Evolutionary conservation across 1,284 basidiomycete genomes (phyloP).

Genomic region (Agroathelia rolfsii): DNA sequence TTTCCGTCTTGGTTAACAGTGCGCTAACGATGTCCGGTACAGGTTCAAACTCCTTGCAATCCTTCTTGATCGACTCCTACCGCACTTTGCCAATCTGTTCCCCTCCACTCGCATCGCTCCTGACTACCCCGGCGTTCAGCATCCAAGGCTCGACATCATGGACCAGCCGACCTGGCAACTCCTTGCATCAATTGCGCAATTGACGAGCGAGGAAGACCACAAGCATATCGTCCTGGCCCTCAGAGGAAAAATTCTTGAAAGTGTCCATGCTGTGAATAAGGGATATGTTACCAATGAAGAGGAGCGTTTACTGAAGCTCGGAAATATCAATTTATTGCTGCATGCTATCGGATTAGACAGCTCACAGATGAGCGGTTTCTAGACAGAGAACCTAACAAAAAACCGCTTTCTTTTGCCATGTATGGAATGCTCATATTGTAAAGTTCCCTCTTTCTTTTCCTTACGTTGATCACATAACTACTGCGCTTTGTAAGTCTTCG

Average conservation of each 20-base stretch:
- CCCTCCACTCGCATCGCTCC: conserved; percentile 75
- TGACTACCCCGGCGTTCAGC: no score
- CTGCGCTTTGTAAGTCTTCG: no score
- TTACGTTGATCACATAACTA: no score
- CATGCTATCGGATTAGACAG: conserved; percentile 80
- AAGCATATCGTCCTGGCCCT: conserved; percentile 78
- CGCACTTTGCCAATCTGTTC: conserved; percentile 76
- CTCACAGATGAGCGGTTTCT: no score
- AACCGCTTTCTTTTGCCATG: no score
- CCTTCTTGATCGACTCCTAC: conserved; percentile 72
- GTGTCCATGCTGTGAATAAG: conserved; percentile 69
- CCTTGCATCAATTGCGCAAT: conserved; percentile 81
- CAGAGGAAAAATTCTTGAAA: conserved; percentile 88
- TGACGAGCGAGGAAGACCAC: conserved; percentile 78
- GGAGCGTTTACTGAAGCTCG: conserved; percentile 55
- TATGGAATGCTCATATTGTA: no score
- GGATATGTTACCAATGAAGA: conserved; percentile 63
- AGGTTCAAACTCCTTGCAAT: no score
- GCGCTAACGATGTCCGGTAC: conserved; percentile 9
- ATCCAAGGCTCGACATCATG: conserved; percentile 65
- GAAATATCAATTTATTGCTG: conserved; percentile 81
- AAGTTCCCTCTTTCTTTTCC: no score
- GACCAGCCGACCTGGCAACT: conserved; percentile 93
- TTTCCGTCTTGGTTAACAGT: conserved; percentile 3
- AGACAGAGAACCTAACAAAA: no score